Evolutionary conservation across 257 asterid genomes (phyloP).

Genomic region (Lycium barbarum): DNA sequence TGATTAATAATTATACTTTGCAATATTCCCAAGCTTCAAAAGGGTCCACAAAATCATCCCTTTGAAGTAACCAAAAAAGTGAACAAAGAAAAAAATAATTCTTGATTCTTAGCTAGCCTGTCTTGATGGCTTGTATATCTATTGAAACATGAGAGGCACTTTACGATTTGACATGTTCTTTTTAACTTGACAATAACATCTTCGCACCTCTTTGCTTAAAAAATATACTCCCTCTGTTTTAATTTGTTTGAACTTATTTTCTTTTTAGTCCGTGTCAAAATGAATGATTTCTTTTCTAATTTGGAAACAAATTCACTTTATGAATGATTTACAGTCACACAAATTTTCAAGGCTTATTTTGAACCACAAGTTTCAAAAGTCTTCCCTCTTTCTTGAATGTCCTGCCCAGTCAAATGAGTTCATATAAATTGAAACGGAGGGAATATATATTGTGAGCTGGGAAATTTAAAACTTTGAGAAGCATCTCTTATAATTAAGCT

Average conservation of each 20-base stretch:
- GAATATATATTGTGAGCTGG: not conserved
- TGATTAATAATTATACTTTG: slow-evolving; percentile 19
- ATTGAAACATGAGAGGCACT: not conserved
- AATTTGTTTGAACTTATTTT: too few species aligned
- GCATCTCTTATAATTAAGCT: not conserved
- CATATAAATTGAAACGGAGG: too few species aligned
- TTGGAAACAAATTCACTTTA: too few species aligned
- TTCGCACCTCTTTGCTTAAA: not conserved
- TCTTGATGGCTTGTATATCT: not conserved
- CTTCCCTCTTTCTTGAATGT: too few species aligned
- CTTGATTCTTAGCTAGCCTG: not conserved
- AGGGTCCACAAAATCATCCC: slow-evolving; percentile 35
- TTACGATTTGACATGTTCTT: not conserved
- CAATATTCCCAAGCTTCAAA: slow-evolving; percentile 23
- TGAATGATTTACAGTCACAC: too few species aligned
- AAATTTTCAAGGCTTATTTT: too few species aligned
- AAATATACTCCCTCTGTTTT: not conserved
- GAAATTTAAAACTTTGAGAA: not conserved
- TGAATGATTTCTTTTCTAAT: too few species aligned
- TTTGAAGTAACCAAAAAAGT: not conserved
- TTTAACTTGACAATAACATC: not conserved
- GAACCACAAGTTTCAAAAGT: too few species aligned
- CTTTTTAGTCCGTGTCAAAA: too few species aligned
- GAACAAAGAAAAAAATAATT: not conserved
- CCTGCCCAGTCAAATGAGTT: too few species aligned